Base-by-base conservation (phyloP, 164 flowering plant genomes). In the Chloranthus sessilifolius region DNA sequence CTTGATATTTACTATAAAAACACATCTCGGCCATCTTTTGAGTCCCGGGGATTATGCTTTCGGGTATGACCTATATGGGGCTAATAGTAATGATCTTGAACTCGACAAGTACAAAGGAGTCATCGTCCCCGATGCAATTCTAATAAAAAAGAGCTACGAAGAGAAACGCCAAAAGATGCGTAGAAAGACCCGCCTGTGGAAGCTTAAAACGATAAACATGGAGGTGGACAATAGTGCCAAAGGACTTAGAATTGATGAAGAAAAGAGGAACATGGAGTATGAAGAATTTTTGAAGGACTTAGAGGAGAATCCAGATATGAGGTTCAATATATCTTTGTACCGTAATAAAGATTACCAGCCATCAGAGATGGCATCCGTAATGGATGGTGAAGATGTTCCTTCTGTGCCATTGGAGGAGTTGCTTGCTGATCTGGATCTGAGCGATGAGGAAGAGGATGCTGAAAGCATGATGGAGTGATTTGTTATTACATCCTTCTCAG, bases 251-350 rank as follows among this genome's bases (percentile, higher is more conserved):
- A 40, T 50, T 25, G 71, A 73, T 43, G 72, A 66, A 50, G 84
- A 76, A 41, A 79, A 73, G 64, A 57, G 47, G 58, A 45, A 56
- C 44, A 6, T 52, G 1, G 88, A 81, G 55, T 81, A 77, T 58
- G 84, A 82, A 58, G 56, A 67, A 52, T 82, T 82, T 62, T 60
- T 77, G 69, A 62, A 62, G 19, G 84, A 79, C 50, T 49, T 82
- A 67, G 84, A 82, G 63, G 82, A 82, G 61, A 69, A 82, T 50
- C 84, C 84, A 27, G 84, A 82, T 23, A 33, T 82, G 71, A 69
- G 82, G 56, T 74, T 77, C 31, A 75, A 77, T 53, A 48, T 79
- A 30, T 79, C 82, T 2, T 55, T 82, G 35, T 79, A 81, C 53
- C 70, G 73, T 1, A 68, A 77, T 41, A 75, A 71, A 34, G 82